phyloP scores from a whole-genome alignment of 805 yeast species.

The Hanseniaspora singularis region DNA sequence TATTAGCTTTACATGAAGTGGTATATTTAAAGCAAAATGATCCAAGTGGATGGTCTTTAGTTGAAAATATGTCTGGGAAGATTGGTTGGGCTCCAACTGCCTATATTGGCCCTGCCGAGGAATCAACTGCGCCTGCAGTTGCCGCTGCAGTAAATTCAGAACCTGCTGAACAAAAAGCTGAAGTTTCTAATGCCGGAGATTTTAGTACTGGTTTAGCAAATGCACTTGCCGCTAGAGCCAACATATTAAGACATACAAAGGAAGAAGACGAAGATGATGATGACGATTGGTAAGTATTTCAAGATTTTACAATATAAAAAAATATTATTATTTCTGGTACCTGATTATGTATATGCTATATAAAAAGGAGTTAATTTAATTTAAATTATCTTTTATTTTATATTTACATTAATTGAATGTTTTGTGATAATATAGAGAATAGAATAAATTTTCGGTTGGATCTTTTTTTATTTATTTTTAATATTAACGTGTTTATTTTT shows the following conservation, averaged over 20 bases:
- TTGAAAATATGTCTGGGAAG: constrained; percentile 59
- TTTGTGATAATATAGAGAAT: no score
- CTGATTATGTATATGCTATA: no score
- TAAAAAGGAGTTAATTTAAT: no score
- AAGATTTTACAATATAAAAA: no score
- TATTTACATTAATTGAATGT: no score
- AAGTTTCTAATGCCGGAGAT: constrained; percentile 22
- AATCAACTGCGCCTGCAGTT: no score
- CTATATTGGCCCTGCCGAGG: constrained; percentile 63
- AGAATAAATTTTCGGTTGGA: no score
- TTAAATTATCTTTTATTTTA: no score
- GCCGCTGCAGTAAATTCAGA: constrained; percentile 19
- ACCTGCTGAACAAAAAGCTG: constrained; percentile 16
- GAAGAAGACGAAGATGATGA: constrained; percentile 60
- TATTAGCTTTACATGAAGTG: constrained; percentile 63
- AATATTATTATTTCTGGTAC: no score
- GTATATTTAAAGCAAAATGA: constrained; percentile 61
- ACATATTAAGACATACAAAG: constrained; percentile 45
- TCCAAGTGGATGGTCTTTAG: constrained; percentile 91
- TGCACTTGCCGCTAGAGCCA: constrained; percentile 70
- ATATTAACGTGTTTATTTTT: no score
- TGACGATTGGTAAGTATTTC: constrained; percentile 26
- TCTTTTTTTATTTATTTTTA: no score
- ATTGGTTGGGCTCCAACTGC: constrained; percentile 98
- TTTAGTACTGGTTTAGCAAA: constrained; percentile 82